Percentiles rank a stretch among this genome's conserved stretches.
Conservation (phyloP, 345 rosid genomes). For the Tarenaya hassleriana region DNA sequence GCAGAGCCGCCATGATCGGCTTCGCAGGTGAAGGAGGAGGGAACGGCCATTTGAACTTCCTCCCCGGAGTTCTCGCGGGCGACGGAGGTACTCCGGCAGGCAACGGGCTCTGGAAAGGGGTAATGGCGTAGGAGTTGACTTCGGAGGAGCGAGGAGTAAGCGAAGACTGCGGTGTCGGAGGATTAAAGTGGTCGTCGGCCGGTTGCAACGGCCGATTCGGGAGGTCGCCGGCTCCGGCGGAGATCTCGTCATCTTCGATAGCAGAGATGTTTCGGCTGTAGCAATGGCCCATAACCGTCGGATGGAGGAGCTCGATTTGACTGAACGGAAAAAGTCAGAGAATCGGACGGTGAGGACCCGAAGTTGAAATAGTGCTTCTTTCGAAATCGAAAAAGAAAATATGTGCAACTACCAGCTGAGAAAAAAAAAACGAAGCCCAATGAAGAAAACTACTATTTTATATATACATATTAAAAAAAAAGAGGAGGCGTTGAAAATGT, state of each 20-base stretch:
- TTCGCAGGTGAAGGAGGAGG: conserved; percentile 99
- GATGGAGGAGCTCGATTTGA: conserved; percentile 2
- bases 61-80: conserved; percentile 76
- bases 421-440: neutral
- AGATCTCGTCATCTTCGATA: conserved; percentile 27
- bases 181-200: conserved; percentile 20
- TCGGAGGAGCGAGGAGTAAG: conserved; percentile 25
- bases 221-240: conserved; percentile 23
- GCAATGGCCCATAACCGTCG: conserved; percentile 65
- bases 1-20: conserved; percentile 78
- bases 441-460: conserved; percentile 7
- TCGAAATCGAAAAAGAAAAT: conserved; percentile 18
- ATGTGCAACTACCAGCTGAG: conserved; percentile 5
- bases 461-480: neutral
- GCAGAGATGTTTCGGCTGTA: conserved; percentile 57
- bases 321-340: conserved; percentile 33
- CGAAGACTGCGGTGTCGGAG: conserved; percentile 26
- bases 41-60: conserved; percentile 85
- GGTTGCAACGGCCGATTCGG: conserved; percentile 6
- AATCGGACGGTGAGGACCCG: conserved; percentile 27
- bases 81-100: conserved; percentile 82
- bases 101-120: conserved; percentile 73
- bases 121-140: conserved; percentile 45
- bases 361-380: conserved; percentile 16
- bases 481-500: conserved; percentile 19